phyloP scores from a whole-genome alignment of 345 rosid species.

The Boechera divaricarpa region DNA sequence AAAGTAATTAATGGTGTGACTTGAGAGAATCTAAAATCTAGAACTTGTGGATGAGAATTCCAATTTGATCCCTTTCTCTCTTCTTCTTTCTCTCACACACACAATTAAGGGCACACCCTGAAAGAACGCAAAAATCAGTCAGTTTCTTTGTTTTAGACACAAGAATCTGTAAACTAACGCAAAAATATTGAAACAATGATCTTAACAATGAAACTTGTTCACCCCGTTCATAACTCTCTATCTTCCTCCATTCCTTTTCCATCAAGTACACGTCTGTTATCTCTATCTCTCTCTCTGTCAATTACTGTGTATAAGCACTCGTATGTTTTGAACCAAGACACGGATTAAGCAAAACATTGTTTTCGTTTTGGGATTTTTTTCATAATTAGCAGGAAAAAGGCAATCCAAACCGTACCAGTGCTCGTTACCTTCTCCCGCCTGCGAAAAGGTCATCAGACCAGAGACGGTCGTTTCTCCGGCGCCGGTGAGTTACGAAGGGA shows the following conservation, averaged over 20 bases:
- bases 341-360: not conserved
- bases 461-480: constrained; percentile 35
- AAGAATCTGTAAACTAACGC: constrained; percentile 8
- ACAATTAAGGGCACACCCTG: not conserved
- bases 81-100: not conserved
- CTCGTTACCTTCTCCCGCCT: constrained; percentile 51
- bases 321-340: constrained; percentile 1
- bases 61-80: constrained; percentile 30
- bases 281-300: constrained; percentile 3
- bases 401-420: constrained; percentile 48
- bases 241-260: constrained; percentile 32
- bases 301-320: too few species aligned
- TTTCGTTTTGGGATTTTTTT: not conserved
- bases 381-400: constrained; percentile 52
- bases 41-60: constrained; percentile 43
- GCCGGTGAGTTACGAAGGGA: constrained; percentile 45
- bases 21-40: constrained; percentile 25
- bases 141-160: constrained; percentile 13
- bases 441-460: constrained; percentile 37
- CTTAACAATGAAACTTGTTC: constrained; percentile 40
- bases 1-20: not conserved
- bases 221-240: constrained; percentile 40
- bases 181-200: constrained; percentile 26
- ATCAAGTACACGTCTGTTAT: constrained; percentile 30
- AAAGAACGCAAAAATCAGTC: constrained; percentile 1